Evolutionary conservation across 352 stramenopile genomes (phyloP), one percentile per base, ranked within the genome.

Genomic region (Lagenidium giganteum): DNA sequence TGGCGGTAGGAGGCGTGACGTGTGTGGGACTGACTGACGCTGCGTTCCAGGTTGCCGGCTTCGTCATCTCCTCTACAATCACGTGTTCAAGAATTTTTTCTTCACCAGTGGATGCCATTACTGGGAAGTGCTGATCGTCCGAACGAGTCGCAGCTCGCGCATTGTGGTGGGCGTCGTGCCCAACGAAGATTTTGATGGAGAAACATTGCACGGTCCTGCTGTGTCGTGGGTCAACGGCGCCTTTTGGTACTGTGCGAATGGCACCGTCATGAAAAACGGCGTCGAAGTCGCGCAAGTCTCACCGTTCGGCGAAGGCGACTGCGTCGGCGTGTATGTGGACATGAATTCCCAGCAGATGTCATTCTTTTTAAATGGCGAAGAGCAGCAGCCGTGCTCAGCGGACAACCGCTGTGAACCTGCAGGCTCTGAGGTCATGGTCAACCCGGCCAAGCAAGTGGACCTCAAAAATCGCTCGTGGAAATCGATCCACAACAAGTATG

Each of bases 21-120:
- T n/a, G n/a, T n/a, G n/a, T n/a, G n/a, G n/a, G n/a, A 40, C n/a
- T 16, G 46, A 13, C 23, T 48, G 17, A 36, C 29, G 32, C 21
- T 47, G 25, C 31, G 58, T 59, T n/a, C n/a, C n/a, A n/a, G 43
- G 26, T 58, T 46, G 58, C 55, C 46, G 51, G 33, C 30, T 40
- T 29, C 46, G 31, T 38, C 29, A 37, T 43, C 44, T 54, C 17
- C 59, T 49, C 21, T 42, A 29, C 36, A 64, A 57, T 38, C 61
- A 56, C 39, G 51, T 71, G 27, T 34, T 77, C 39, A 61, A 66
- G 29, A 59, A 82, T 45, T 42, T 70, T 18, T 74, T 68, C 57
- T 75, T 76, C 42, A 76, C 69, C n/a, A 82, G 69, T 37, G 69
- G 69, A 11, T 39, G 42, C 14, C 65, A 82, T 51, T 75, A 75